Conservation (phyloP, 805 yeast species). For the Saturnispora bothae region DNA sequence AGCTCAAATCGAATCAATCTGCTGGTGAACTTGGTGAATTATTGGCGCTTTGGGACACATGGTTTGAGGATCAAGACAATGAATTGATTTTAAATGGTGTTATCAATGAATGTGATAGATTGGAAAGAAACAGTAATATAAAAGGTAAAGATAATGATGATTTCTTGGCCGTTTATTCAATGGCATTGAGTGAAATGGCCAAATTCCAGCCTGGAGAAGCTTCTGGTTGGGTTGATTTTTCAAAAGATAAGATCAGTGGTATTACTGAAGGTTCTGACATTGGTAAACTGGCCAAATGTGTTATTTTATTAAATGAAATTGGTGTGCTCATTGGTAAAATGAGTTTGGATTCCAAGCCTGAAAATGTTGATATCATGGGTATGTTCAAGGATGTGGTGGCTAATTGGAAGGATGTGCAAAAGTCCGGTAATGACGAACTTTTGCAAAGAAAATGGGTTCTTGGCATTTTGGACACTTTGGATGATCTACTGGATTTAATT, state of each 20-base stretch:
- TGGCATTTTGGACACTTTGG: conserved; percentile 46
- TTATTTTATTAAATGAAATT: conserved; percentile 45
- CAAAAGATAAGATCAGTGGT: conserved; percentile 59
- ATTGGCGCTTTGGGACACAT: conserved; percentile 61
- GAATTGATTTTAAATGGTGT: conserved; percentile 69
- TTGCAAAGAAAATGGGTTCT: conserved; percentile 27
- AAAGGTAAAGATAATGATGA: conserved; percentile 29
- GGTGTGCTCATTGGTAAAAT: conserved; percentile 40
- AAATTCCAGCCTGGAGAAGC: conserved; percentile 31
- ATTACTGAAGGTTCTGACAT: conserved; percentile 40
- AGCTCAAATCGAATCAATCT: conserved; percentile 59
- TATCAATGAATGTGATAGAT: conserved; percentile 84
- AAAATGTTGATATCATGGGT: conserved; percentile 30
- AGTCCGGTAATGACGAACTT: conserved; percentile 17
- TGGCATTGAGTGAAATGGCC: conserved; percentile 57
- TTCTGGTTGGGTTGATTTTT: conserved; percentile 47
- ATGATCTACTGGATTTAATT: conserved; percentile 59
- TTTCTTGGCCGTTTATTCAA: conserved; percentile 63
- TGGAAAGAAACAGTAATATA: conserved; percentile 39
- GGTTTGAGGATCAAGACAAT: conserved; percentile 43
- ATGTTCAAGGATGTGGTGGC: conserved; percentile 37
- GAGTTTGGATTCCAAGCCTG: neutral
- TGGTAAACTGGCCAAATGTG: conserved; percentile 47
- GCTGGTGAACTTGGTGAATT: conserved; percentile 75
- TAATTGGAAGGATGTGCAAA: conserved; percentile 27